phyloP scores from a whole-genome alignment of 768 basidiomycete genomes.

The Thelephora ganbajun region DNA sequence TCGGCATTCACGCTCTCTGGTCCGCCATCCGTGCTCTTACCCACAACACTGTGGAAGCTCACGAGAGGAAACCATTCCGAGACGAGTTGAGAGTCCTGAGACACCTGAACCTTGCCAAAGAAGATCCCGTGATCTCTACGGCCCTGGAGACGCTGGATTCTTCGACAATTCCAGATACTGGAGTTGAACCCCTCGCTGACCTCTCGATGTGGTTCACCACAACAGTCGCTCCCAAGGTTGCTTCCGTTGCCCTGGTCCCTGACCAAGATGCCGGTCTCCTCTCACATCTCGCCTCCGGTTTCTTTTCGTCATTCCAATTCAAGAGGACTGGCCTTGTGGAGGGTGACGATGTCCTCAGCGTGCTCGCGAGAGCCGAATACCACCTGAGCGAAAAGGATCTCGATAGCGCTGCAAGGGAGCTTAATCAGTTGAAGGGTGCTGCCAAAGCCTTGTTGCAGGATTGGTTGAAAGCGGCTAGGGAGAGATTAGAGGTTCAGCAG shows the following conservation, averaged over 20 bases:
- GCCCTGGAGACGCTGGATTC: constrained; percentile 56
- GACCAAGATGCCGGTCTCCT: constrained; percentile 81
- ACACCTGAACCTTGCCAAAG: constrained; percentile 54
- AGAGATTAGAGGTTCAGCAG: constrained; percentile 82
- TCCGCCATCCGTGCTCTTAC: constrained; percentile 76
- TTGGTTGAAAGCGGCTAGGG: constrained; percentile 85
- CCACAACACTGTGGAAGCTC: constrained; percentile 39
- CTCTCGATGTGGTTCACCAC: constrained; percentile 84
- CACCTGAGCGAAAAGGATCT: constrained; percentile 87
- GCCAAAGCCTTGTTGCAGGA: constrained; percentile 63
- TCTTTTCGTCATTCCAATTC: constrained; percentile 67
- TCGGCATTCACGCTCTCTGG: constrained; percentile 86
- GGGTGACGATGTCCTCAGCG: constrained; percentile 77
- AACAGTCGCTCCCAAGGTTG: constrained; percentile 71
- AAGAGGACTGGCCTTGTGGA: constrained; percentile 64
- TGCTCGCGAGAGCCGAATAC: constrained; percentile 79
- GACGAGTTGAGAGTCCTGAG: constrained; percentile 78
- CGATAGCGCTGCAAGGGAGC: constrained; percentile 76
- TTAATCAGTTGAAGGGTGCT: constrained; percentile 81
- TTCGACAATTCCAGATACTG: constrained; percentile 64
- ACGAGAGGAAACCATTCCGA: constrained; percentile 72
- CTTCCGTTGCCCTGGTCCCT: constrained; percentile 85
- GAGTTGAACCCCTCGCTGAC: constrained; percentile 80
- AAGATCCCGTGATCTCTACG: constrained; percentile 53
- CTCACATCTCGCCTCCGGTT: constrained; percentile 71